A percentile compares a stretch with the other conserved stretches of the same genome.
These are phyloP conservation scores for Panicum miliaceum DNA, from an alignment of 176 grass and related monocot species.

Conservation along the genomic window DNA sequence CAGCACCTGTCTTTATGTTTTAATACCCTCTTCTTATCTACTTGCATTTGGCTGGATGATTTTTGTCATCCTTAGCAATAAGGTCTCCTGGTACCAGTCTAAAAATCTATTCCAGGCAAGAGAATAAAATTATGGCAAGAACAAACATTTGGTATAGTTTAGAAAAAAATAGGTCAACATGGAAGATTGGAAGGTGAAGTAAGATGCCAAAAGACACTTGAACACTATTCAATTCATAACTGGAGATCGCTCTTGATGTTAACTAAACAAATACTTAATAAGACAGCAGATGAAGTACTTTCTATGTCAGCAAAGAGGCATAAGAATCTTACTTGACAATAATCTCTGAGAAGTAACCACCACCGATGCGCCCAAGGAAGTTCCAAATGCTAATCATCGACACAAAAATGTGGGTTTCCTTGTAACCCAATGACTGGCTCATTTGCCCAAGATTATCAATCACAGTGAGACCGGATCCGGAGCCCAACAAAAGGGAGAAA, in stretches of 20 bases:
- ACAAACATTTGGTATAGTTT: not conserved
- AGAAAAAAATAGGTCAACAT: not conserved
- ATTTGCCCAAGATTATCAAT: constrained; percentile 97
- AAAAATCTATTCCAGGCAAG: not conserved
- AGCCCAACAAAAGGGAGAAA: constrained; percentile 79
- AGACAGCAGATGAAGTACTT: not conserved
- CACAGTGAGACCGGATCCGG: constrained; percentile 86
- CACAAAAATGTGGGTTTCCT: constrained; percentile 80
- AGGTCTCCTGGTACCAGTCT: not conserved
- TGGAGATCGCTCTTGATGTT: not conserved
- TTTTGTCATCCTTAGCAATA: not conserved
- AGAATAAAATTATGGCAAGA: not conserved
- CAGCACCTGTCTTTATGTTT: not conserved
- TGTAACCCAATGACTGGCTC: constrained; percentile 80
- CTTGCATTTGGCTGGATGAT: not conserved
- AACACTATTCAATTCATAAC: not conserved
- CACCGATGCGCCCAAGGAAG: constrained; percentile 86
- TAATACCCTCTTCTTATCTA: not conserved
- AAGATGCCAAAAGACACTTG: not conserved
- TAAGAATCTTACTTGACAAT: constrained; percentile 71
- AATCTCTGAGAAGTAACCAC: constrained; percentile 89
- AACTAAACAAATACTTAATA: constrained; percentile 12
- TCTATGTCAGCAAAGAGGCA: constrained; percentile 30
- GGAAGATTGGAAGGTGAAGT: not conserved
- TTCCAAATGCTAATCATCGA: constrained; percentile 99